Percentiles rank a stretch among this genome's conserved stretches.
Evolutionary conservation across 176 grass and related monocot genomes (phyloP).

Genomic region (Leersia perrieri): DNA sequence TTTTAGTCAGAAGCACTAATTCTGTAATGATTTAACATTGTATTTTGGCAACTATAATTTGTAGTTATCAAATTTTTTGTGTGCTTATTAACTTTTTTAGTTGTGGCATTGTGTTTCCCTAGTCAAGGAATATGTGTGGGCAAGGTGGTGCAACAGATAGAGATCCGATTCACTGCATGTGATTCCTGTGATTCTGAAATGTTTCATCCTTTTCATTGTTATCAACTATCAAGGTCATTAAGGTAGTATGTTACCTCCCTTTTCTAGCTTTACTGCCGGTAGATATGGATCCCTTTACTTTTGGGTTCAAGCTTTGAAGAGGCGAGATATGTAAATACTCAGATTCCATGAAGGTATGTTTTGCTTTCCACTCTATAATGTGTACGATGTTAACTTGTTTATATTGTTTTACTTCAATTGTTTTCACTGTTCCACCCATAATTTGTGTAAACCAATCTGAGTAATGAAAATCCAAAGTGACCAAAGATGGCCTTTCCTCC

Average conservation of each 20-base stretch:
- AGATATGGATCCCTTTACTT: background rate
- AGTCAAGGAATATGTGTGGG: conserved; percentile 22
- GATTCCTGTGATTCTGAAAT: conserved; percentile 11
- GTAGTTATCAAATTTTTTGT: background rate
- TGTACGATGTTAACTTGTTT: background rate
- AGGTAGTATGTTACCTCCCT: background rate
- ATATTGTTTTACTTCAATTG: background rate
- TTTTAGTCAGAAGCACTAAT: background rate
- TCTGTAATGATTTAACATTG: background rate
- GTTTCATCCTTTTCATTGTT: background rate
- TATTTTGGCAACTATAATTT: background rate
- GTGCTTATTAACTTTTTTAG: background rate
- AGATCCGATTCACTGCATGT: conserved; percentile 22
- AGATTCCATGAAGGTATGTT: background rate
- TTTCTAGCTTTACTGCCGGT: background rate
- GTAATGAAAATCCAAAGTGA: background rate
- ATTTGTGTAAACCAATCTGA: background rate
- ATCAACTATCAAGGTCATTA: background rate
- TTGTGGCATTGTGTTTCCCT: background rate
- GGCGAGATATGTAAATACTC: background rate
- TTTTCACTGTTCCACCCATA: background rate
- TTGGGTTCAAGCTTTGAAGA: background rate
- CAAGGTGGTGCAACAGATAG: background rate
- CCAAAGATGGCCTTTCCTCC: background rate
- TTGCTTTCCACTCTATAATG: background rate